These are phyloP conservation scores for Aureobasidium sp. DNA, from an alignment of 2,329 filamentous ascomycete genomes.

Conservation along the genomic window DNA sequence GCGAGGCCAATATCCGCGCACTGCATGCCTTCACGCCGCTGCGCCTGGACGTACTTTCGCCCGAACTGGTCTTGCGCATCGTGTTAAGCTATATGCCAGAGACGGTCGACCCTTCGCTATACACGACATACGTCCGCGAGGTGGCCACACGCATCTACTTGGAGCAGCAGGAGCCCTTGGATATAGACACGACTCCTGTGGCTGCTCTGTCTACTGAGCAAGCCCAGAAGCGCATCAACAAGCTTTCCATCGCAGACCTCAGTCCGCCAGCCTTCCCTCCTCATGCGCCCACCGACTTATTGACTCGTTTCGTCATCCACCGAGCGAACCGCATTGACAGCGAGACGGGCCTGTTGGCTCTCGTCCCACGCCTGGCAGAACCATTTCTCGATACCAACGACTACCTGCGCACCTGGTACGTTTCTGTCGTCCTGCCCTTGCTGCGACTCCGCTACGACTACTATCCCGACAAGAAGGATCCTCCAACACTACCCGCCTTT, in stretches of 20 bases:
- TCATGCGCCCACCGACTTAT: constrained; percentile 43
- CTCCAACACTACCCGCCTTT: constrained; percentile 57
- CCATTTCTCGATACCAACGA: constrained; percentile 58
- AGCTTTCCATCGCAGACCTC: constrained; percentile 55
- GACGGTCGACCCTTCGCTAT: constrained; percentile 52
- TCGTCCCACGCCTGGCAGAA: constrained; percentile 56
- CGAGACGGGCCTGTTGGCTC: constrained; percentile 61
- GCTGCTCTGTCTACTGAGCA: constrained; percentile 52
- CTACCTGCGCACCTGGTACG: constrained; percentile 57
- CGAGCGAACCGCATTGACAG: constrained; percentile 61
- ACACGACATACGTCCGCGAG: constrained; percentile 52
- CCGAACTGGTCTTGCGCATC: constrained; percentile 60
- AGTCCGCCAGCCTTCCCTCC: constrained; percentile 39
- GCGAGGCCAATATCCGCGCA: constrained; percentile 54
- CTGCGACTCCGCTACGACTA: constrained; percentile 62
- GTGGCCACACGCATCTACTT: constrained; percentile 43
- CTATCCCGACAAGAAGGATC: constrained; percentile 47
- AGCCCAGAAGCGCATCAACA: constrained; percentile 55
- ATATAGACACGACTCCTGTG: constrained; percentile 49
- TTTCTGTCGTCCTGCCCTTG: constrained; percentile 60
- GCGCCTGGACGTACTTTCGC: constrained; percentile 49
- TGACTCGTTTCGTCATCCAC: constrained; percentile 58
- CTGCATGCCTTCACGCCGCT: constrained; percentile 52
- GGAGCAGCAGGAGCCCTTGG: constrained; percentile 31
- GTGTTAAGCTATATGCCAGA: constrained; percentile 72